These are phyloP conservation scores for Aspergillus homomorphus DNA, from an alignment of 495 filamentous ascomycete species.

Conservation along the genomic window DNA sequence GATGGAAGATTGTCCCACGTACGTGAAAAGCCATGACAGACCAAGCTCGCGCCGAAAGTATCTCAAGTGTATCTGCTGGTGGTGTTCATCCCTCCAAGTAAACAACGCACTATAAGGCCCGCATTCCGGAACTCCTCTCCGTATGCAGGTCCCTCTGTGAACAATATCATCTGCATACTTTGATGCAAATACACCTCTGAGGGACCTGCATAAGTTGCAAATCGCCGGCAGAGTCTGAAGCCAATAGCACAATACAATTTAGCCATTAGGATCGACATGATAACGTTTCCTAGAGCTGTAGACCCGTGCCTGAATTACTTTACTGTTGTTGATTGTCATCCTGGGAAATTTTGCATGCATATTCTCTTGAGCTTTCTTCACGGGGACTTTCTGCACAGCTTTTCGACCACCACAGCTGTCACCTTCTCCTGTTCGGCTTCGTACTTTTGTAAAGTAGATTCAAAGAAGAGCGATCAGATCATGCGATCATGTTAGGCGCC, in stretches of 20 bases:
- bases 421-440: not conserved
- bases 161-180: not conserved
- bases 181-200: not conserved
- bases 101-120: slow-evolving; percentile 11
- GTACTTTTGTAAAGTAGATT: not conserved
- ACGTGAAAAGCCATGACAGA: not conserved
- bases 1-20: not conserved
- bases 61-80: not conserved
- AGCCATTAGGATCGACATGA: not conserved
- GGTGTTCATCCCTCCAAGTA: not conserved
- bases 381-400: slow-evolving; percentile 5
- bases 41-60: not conserved
- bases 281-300: no score
- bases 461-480: no score
- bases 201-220: not conserved
- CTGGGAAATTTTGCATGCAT: not conserved
- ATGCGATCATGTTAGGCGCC: no score
- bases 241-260: not conserved
- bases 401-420: slow-evolving; percentile 17
- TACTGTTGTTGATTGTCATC: not conserved
- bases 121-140: slow-evolving; percentile 16
- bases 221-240: not conserved
- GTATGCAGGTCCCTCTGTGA: slow-evolving; percentile 9
- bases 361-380: slow-evolving; percentile 6
- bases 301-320: not conserved